Conservation (phyloP, 1,284 basidiomycete genomes). For the Earliella scabrosa region DNA sequence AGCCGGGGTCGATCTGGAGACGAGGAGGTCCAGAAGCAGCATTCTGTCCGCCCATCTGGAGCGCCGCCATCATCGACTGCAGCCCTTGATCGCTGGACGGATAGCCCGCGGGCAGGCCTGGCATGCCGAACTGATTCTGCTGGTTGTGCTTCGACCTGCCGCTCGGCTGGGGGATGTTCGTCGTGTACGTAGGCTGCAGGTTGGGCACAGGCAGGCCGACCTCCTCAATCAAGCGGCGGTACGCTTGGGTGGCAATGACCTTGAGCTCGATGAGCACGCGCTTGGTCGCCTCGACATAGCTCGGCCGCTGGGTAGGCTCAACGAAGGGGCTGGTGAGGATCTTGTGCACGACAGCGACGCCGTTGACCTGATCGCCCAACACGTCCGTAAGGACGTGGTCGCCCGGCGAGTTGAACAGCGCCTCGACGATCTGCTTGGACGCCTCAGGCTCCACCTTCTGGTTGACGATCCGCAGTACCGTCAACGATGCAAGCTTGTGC, state of each 20-base stretch:
- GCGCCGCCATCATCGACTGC: conserved; percentile 86
- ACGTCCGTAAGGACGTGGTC: conserved; percentile 94
- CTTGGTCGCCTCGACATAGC: conserved; percentile 85
- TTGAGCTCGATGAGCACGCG: conserved; percentile 87
- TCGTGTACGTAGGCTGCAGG: conserved; percentile 77
- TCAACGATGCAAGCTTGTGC: conserved; percentile 95
- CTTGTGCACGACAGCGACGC: conserved; percentile 92
- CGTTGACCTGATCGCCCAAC: conserved; percentile 93
- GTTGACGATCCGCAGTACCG: conserved; percentile 91
- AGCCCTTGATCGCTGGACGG: conserved; percentile 81
- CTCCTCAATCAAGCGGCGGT: conserved; percentile 91
- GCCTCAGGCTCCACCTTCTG: conserved; percentile 89
- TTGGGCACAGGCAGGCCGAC: conserved; percentile 90
- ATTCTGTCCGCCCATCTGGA: conserved; percentile 86
- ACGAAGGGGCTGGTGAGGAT: conserved; percentile 88
- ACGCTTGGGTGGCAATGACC: conserved; percentile 91
- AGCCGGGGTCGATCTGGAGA: conserved; percentile 70
- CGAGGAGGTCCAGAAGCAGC: conserved; percentile 78
- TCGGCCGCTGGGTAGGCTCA: conserved; percentile 68
- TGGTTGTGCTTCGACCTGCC: conserved; percentile 63
- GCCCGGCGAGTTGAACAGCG: conserved; percentile 83
- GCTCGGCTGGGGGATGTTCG: conserved; percentile 62
- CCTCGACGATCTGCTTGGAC: conserved; percentile 81
- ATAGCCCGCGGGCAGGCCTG: conserved; percentile 77
- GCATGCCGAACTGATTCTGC: conserved; percentile 61